Evolutionary conservation across 495 filamentous ascomycete genomes (phyloP).

Genomic region (Aspergillus ostianus): DNA sequence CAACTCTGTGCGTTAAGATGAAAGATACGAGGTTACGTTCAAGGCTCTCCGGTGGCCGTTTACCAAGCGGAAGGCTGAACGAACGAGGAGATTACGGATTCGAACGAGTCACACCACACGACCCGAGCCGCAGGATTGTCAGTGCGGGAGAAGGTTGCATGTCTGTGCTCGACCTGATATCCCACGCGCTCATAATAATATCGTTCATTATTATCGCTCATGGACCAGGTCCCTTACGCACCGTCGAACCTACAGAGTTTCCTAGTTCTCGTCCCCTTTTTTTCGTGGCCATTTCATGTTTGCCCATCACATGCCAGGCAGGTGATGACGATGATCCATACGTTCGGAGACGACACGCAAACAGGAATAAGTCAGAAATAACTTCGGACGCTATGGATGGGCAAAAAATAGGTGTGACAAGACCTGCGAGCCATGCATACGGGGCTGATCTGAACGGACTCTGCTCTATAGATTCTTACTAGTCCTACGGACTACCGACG

Average conservation of each 20-base stretch:
- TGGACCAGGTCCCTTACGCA: neutral
- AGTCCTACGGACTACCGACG: neutral
- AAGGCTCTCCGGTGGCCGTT: too few species aligned
- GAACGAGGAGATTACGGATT: neutral
- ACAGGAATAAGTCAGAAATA: neutral
- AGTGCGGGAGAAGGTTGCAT: neutral
- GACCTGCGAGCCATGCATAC: neutral
- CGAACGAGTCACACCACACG: neutral
- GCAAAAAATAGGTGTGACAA: slow-evolving; percentile 1
- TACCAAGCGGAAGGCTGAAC: too few species aligned
- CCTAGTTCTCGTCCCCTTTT: neutral
- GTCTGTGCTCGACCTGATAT: neutral
- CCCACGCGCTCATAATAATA: neutral
- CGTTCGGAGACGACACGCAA: neutral
- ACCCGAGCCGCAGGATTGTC: neutral
- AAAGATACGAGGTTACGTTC: too few species aligned
- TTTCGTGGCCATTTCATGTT: neutral
- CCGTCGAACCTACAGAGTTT: neutral
- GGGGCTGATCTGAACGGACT: slow-evolving; percentile 1
- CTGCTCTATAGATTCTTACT: too few species aligned
- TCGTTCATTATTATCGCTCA: neutral
- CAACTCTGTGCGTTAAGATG: neutral
- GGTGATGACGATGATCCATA: neutral
- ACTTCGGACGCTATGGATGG: neutral
- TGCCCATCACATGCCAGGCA: neutral